Evolutionary conservation across 495 filamentous ascomycete genomes (phyloP).

Genomic region (Xylona heveae): DNA sequence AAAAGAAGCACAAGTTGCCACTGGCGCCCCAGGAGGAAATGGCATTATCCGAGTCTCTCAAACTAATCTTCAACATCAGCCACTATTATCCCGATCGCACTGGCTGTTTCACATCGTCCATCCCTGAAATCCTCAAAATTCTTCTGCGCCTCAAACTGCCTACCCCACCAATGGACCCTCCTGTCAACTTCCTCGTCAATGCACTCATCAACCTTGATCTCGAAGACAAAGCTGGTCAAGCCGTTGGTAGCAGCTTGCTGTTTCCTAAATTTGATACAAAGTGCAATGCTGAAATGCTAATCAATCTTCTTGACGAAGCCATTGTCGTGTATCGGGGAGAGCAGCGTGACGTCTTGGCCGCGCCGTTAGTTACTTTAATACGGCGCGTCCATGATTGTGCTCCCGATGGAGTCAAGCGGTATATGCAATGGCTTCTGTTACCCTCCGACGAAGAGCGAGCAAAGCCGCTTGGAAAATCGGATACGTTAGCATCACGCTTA

Average conservation of each 20-base stretch:
- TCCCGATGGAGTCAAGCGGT: slow-evolving; percentile 32
- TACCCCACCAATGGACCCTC: slow-evolving; percentile 32
- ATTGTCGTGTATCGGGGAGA: slow-evolving; percentile 34
- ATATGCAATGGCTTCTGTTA: slow-evolving; percentile 46
- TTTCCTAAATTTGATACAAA: slow-evolving; percentile 47
- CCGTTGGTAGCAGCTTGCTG: slow-evolving; percentile 23
- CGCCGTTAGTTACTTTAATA: slow-evolving; percentile 53
- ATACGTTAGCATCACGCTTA: slow-evolving; percentile 55
- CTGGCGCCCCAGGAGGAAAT: slow-evolving; percentile 29
- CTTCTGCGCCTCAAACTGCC: slow-evolving; percentile 34
- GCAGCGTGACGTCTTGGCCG: slow-evolving; percentile 43
- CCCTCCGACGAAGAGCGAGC: slow-evolving; percentile 65
- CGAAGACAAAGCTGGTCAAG: slow-evolving; percentile 21
- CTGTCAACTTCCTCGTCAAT: slow-evolving; percentile 50
- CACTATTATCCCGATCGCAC: slow-evolving; percentile 41
- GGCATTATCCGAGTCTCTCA: slow-evolving; percentile 66
- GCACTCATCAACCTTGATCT: slow-evolving; percentile 61
- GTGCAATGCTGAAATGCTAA: slow-evolving; percentile 41
- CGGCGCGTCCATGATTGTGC: slow-evolving; percentile 53
- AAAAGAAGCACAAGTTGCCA: slow-evolving; percentile 2
- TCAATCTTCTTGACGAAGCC: slow-evolving; percentile 51
- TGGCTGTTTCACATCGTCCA: slow-evolving; percentile 37
- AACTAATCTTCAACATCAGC: slow-evolving; percentile 75
- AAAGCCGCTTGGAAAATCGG: slow-evolving; percentile 51
- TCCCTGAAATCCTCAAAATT: slow-evolving; percentile 53